Evolutionary conservation across 2,329 filamentous ascomycete species (phyloP), one percentile per base, ranked within the genome.

Genomic region (Talaromyces albobiverticillius): DNA sequence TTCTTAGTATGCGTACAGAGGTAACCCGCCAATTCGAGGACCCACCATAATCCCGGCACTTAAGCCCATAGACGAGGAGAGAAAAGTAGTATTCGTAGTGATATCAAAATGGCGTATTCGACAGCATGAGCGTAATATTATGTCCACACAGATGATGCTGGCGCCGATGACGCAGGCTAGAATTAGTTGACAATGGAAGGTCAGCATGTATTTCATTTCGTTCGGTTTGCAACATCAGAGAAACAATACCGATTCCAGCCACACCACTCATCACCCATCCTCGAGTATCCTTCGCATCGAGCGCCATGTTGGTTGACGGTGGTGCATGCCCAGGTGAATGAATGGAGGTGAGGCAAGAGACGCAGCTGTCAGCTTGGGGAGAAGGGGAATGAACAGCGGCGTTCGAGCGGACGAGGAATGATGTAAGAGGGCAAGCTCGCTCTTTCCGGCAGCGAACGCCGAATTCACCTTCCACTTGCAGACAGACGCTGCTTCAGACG

Each of bases 11-110:
- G 13, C 16, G 43, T 14, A 26, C 18, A 54, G 36, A 16, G n/a
- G 36, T 7, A 26, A 29, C n/a, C 32, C 32, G n/a, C 32, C 32
- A 36, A 36, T 2, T 26, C 16, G 8, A 25, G 23, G 31, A 43
- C 83, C 60, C 71, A 96, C 92, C 91, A 99, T 95, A 43, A 97
- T 92, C 41, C 94, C 93, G 62, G 96, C 96, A 69, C 91, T 96
- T 60, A 99, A 75, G 71, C 92, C 96, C 57, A 97, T 75, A 0
- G 93, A 96, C 20, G 86, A 85, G 1, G 92, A 92, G 4, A 96
- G 79, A 68, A 99, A 99, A 20, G 79, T 55, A 11, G 48, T 79
- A 75, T 89, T 93, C 73, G 89, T 88, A 67, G 95, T 85, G 61
- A 99, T 95, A 62, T 85, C 83, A 70, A 97, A 99, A 67, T 87